Evolutionary conservation across 371 early-diverging fungal species (phyloP), one percentile per base, ranked within the genome.

Genomic region (Apophysomyces trapeziformis): DNA sequence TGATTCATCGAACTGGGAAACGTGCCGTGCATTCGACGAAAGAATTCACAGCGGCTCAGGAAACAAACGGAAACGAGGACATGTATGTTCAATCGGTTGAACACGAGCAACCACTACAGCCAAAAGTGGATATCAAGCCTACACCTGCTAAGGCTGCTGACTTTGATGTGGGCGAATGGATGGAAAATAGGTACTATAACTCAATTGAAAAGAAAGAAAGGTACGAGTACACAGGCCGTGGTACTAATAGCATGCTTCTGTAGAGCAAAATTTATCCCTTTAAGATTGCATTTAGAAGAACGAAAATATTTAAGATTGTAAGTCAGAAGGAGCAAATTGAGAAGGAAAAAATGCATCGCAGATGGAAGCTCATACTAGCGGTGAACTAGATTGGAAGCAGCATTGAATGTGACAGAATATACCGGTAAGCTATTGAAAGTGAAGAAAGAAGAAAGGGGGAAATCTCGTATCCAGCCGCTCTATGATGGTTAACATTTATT

Each of bases 1-100:
- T 93, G 85, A 84, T 94, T 64, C 96, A 95, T 72, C 88, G 96
- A 58, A 96, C 94, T 12, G 97, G 96, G 36, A 87, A 87, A 59
- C 87, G 96, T 18, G 73, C 74, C 41, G 73, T 65, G 57, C 96
- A 95, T 69, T 78, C 74, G 18, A 71, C 71, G 37, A 80, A 79
- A 47, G 71, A 77, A 13, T 76, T 74, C 35, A 45, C 57, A 12
- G 32, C 47, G 16, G 59, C 45, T 12, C 50, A 46, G 32, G 58
- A 50, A 26, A 57, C 16, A 14, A 37, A 8, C 4, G 57, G 44
- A 7, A 44, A 57, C 21, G 35, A 64, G 2, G 64, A 56, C 7
- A 67, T 65, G 58, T 65, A 65, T 32, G 69, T 56, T 44, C 47
- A 66, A 13, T 57, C 47, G 38, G 66, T 61, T 16, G 69, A 69